Evolutionary conservation across 208 protist species (phyloP), one percentile per base, ranked within the genome.

Genomic region (Acanthamoeba quina): DNA sequence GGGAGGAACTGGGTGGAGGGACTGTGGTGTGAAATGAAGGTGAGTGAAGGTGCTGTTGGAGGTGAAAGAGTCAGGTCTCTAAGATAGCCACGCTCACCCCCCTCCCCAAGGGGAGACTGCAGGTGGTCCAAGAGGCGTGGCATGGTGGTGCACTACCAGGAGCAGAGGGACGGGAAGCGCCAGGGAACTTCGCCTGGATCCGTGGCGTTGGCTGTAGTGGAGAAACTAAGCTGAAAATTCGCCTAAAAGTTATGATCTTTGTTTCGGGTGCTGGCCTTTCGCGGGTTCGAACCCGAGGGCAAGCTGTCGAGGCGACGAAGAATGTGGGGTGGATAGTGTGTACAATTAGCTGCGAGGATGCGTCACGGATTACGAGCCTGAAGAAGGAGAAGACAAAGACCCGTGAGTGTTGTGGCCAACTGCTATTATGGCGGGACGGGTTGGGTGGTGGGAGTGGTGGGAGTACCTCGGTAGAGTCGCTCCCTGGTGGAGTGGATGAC

Each of bases 401-500:
- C 0, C 4, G 44, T n/a, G n/a, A n/a, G n/a, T n/a, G n/a, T n/a
- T 15, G 56, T 49, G 44, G 44, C 44, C 44, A 26, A 62, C 21
- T 26, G 15, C 44, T 49, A 49, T 15, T n/a, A n/a, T n/a, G 44
- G 44, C 11, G 11, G 44, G 5, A 44, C 41, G 41, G 41, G 41
- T 44, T 44, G 4, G 3, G n/a, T n/a, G n/a, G n/a, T n/a, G n/a
- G n/a, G n/a, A n/a, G n/a, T n/a, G n/a, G n/a, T n/a, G n/a, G n/a
- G n/a, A 78, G 70, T 58, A 85, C 76, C 76, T 34, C 76, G 76
- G 49, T 85, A 85, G 47, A 85, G 76, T 19, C 76, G 11, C 47
- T 85, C 76, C n/a, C 76, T 85, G 76, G 76, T 85, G 37, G 76
- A 3, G 76, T 85, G 76, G 37, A 85, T 85, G 44, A 85, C 49